Evolutionary conservation across 2,329 filamentous ascomycete genomes (phyloP).

Genomic region (Ophiocordyceps sinensis): DNA sequence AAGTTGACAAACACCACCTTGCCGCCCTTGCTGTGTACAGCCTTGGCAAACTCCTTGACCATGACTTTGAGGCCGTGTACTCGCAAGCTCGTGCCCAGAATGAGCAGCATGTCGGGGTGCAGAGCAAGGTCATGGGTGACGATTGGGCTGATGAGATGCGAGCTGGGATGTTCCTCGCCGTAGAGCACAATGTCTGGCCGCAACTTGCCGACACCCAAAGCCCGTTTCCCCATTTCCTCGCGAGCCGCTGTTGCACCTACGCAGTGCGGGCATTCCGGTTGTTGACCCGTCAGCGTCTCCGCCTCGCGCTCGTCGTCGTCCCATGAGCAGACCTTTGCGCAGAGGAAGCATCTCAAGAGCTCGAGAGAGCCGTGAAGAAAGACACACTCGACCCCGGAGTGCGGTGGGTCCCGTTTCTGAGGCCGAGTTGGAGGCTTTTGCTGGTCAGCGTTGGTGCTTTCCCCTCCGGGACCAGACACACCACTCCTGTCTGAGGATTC

Average conservation of each 20-base stretch:
- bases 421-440: slow-evolving; percentile 4
- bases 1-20: slow-evolving; percentile 62
- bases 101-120: slow-evolving; percentile 51
- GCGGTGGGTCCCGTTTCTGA: slow-evolving; percentile 12
- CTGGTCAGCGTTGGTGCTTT: slow-evolving; percentile 7
- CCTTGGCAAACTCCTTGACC: slow-evolving; percentile 56
- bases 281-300: slow-evolving; percentile 46
- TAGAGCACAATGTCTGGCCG: slow-evolving; percentile 62
- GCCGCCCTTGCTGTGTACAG: slow-evolving; percentile 52
- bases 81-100: slow-evolving; percentile 55
- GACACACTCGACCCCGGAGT: slow-evolving; percentile 47
- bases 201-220: slow-evolving; percentile 51
- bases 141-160: slow-evolving; percentile 52
- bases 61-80: slow-evolving; percentile 60
- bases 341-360: slow-evolving; percentile 48
- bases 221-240: slow-evolving; percentile 50
- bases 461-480: slow-evolving; percentile 3
- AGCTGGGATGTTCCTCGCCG: slow-evolving; percentile 57
- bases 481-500: slow-evolving; percentile 4
- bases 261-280: slow-evolving; percentile 54
- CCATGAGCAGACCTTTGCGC: slow-evolving; percentile 43
- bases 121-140: slow-evolving; percentile 52
- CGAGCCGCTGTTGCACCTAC: slow-evolving; percentile 46
- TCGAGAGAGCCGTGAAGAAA: slow-evolving; percentile 58
- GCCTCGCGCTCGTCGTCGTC: slow-evolving; percentile 39